Conservation (phyloP, 768 basidiomycete genomes). For the Cubamyces sp. region DNA sequence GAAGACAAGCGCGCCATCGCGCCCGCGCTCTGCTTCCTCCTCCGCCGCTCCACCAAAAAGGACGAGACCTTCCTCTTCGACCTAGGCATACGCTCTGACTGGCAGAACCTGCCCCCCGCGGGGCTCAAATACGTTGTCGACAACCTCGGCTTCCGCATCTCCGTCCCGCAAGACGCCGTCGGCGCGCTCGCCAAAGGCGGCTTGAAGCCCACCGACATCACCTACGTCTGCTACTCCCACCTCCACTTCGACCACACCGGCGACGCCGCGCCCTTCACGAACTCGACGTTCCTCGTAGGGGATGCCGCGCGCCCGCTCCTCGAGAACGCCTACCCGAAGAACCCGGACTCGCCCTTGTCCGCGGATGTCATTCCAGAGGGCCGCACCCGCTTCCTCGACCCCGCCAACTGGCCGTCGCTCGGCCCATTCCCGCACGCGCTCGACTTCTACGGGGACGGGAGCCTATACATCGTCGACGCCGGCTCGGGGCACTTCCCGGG, state of each 20-base stretch:
- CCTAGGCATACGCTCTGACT: slow-evolving; percentile 54
- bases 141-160: slow-evolving; percentile 10
- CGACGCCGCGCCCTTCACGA: slow-evolving; percentile 48
- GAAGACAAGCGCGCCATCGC: slow-evolving; percentile 1
- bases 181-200: slow-evolving; percentile 58
- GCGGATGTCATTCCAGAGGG: slow-evolving; percentile 23
- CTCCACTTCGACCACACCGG: slow-evolving; percentile 59
- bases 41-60: slow-evolving; percentile 47
- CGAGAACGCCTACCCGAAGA: slow-evolving; percentile 45
- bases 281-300: slow-evolving; percentile 53
- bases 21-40: slow-evolving; percentile 56
- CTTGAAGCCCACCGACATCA: slow-evolving; percentile 45
- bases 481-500: slow-evolving; percentile 57
- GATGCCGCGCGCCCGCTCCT: slow-evolving; percentile 42
- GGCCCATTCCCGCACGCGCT: slow-evolving; percentile 49
- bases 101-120: slow-evolving; percentile 13
- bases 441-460: slow-evolving; percentile 62
- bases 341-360: slow-evolving; percentile 38
- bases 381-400: slow-evolving; percentile 29
- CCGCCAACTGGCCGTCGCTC: slow-evolving; percentile 41
- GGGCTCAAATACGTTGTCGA: slow-evolving; percentile 2
- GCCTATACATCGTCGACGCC: slow-evolving; percentile 59
- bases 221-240: slow-evolving; percentile 53
- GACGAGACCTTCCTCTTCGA: slow-evolving; percentile 49
- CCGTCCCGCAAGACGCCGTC: slow-evolving; percentile 36